phyloP scores from a whole-genome alignment of 768 basidiomycete species.

The Serendipita indica region DNA sequence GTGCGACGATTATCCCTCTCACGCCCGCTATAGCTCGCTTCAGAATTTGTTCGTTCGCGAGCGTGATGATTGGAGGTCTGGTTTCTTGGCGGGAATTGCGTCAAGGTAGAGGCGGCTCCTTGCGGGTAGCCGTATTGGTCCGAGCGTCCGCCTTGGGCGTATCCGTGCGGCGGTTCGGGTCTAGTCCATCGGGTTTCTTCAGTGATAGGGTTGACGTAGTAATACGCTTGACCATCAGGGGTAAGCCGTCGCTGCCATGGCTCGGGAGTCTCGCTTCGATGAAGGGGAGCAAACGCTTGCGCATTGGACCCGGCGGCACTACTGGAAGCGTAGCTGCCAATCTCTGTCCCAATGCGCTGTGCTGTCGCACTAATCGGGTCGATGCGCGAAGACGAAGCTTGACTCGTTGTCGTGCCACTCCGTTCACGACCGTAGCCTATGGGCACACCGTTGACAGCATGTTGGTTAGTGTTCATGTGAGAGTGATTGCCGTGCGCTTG shows the following conservation, averaged over 20 bases:
- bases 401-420: neutral
- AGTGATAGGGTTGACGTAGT: slow-evolving; percentile 57
- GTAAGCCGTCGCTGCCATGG: slow-evolving; percentile 72
- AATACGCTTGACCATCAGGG: slow-evolving; percentile 71
- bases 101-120: neutral
- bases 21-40: slow-evolving; percentile 6
- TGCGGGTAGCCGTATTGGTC: neutral
- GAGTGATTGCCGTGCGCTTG: neutral
- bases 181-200: slow-evolving; percentile 55
- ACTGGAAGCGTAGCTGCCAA: neutral
- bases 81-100: too few species aligned
- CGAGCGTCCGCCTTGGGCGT: neutral
- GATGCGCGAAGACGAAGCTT: neutral
- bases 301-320: slow-evolving; percentile 27
- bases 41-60: neutral
- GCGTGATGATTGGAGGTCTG: neutral
- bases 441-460: neutral
- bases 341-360: neutral
- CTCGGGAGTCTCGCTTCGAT: slow-evolving; percentile 49
- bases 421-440: neutral
- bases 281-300: slow-evolving; percentile 46
- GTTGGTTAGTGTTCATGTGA: neutral
- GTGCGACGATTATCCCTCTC: slow-evolving; percentile 22
- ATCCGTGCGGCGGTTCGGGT: slow-evolving; percentile 30
- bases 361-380: neutral